A percentile compares a stretch with the other conserved stretches of the same genome.
Evolutionary conservation across 2,329 filamentous ascomycete genomes (phyloP).

Genomic region (Fusarium subtropicale): DNA sequence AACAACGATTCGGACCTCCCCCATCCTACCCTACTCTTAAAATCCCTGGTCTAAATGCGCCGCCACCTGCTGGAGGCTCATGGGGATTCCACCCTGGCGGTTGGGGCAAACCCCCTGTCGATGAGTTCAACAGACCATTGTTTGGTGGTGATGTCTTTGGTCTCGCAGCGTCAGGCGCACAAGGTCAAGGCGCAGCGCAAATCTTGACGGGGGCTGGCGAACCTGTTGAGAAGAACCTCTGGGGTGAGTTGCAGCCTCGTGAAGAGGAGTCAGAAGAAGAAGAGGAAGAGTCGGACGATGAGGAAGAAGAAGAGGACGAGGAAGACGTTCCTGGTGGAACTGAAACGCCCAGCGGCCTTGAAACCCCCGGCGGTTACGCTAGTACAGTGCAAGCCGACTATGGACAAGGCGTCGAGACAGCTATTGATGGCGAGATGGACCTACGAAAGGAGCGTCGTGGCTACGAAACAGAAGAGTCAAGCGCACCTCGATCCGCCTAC

Average conservation of each 20-base stretch:
- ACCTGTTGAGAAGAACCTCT: slow-evolving; percentile 85
- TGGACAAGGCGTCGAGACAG: slow-evolving; percentile 75
- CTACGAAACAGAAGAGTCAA: slow-evolving; percentile 86
- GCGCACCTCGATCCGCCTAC: slow-evolving; percentile 82
- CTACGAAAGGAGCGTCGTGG: slow-evolving; percentile 85
- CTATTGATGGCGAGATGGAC: slow-evolving; percentile 87
- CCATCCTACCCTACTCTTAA: slow-evolving; percentile 96
- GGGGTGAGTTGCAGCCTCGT: slow-evolving; percentile 89
- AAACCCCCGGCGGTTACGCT: slow-evolving; percentile 83
- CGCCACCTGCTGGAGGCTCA: slow-evolving; percentile 85
- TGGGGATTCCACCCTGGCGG: slow-evolving; percentile 98
- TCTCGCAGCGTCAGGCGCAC: slow-evolving; percentile 63
- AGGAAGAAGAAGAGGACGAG: slow-evolving; percentile 71
- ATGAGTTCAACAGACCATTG: slow-evolving; percentile 90
- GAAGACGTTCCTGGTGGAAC: slow-evolving; percentile 73
- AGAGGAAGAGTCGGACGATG: slow-evolving; percentile 80
- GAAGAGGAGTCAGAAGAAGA: slow-evolving; percentile 79
- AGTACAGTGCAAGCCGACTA: slow-evolving; percentile 86
- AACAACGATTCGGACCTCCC: slow-evolving; percentile 92
- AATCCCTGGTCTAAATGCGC: slow-evolving; percentile 93
- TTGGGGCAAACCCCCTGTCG: slow-evolving; percentile 94
- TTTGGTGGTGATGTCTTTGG: slow-evolving; percentile 97
- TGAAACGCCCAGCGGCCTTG: slow-evolving; percentile 80
- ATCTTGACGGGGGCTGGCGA: slow-evolving; percentile 68
- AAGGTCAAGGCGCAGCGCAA: slow-evolving; percentile 52